Conservation (phyloP, 179 eudicot species). For the Drosera spatulata region DNA sequence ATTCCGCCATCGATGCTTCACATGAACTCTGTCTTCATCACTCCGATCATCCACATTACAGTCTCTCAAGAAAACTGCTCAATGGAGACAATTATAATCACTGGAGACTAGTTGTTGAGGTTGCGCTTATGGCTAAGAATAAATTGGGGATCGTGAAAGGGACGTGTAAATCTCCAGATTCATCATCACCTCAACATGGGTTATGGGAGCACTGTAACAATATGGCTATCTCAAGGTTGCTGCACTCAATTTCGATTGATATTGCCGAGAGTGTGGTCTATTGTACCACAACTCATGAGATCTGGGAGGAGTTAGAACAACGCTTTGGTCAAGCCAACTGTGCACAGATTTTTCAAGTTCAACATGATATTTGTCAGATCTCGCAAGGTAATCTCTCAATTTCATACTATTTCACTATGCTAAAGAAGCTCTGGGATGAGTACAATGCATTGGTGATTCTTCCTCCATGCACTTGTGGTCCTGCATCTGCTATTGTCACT, state of each 20-base stretch:
- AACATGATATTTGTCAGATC: no score
- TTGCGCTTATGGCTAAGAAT: not conserved
- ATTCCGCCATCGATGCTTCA: no score
- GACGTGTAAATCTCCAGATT: no score
- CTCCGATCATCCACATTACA: no score
- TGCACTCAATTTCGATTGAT: not conserved
- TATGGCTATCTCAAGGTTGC: not conserved
- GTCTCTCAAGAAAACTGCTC: no score
- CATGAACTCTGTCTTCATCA: no score
- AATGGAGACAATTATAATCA: no score
- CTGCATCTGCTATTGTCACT: not conserved
- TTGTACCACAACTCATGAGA: not conserved
- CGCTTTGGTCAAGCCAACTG: not conserved
- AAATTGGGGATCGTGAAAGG: not conserved
- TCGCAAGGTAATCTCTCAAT: not conserved
- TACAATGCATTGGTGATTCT: not conserved
- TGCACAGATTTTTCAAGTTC: no score
- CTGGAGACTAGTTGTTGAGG: no score
- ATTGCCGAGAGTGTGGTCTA: not conserved
- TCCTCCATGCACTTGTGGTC: not conserved
- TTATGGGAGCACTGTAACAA: not conserved
- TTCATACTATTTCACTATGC: no score
- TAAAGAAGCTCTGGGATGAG: not conserved
- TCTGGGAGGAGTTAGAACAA: no score
- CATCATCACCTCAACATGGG: no score